Percentiles rank a stretch among this genome's conserved stretches.
phyloP scores from a whole-genome alignment of 2,329 filamentous ascomycete species.

The Cytospora piceicola region DNA sequence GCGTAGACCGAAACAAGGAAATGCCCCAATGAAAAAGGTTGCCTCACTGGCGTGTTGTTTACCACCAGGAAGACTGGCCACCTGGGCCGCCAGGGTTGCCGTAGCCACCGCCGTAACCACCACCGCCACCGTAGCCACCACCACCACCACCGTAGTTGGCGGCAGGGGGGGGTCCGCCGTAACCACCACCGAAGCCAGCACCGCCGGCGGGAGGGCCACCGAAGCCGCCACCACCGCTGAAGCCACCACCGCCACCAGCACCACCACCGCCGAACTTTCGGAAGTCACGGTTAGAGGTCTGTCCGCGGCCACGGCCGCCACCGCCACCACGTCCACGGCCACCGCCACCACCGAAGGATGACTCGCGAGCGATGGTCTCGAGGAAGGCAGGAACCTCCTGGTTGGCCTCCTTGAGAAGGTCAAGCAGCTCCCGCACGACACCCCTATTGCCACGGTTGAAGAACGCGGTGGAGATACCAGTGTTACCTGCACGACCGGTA shows the following conservation, averaged over 20 bases:
- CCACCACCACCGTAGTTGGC: conserved; percentile 42
- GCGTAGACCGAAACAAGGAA: conserved; percentile 32
- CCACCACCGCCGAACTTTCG: conserved; percentile 73
- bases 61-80: conserved; percentile 72
- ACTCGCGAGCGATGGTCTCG: conserved; percentile 95
- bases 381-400: conserved; percentile 94
- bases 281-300: conserved; percentile 80
- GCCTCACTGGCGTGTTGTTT: conserved; percentile 39
- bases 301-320: conserved; percentile 74
- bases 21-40: conserved; percentile 8
- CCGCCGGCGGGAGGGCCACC: conserved; percentile 43
- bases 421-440: conserved; percentile 93
- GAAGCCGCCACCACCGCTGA: conserved; percentile 48
- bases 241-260: conserved; percentile 50
- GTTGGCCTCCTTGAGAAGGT: conserved; percentile 98
- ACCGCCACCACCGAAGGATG: conserved; percentile 74
- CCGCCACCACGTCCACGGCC: conserved; percentile 66
- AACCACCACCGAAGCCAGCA: conserved; percentile 48
- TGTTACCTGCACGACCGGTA: conserved; percentile 99
- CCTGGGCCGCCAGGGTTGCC: conserved; percentile 69
- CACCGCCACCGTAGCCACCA: conserved; percentile 49
- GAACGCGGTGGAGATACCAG: conserved; percentile 96
- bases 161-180: conserved; percentile 42
- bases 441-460: conserved; percentile 99
- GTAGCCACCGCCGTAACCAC: conserved; percentile 60